A percentile compares a stretch with the other conserved stretches of the same genome.
Evolutionary conservation across 148 eudicot species (phyloP).

Genomic region (Spergularia bocconei): DNA sequence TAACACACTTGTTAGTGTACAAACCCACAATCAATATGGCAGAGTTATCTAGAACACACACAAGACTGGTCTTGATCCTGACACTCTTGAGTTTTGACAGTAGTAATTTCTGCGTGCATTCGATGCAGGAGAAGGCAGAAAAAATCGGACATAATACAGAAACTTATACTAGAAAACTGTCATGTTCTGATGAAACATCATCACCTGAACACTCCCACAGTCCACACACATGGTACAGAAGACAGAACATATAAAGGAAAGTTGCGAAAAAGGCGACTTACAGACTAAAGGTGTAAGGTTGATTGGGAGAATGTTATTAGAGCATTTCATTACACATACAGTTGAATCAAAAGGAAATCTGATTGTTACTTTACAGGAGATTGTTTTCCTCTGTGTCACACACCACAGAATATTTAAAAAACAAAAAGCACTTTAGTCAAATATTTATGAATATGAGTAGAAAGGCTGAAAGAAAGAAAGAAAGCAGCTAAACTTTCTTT

Average conservation of each 20-base stretch:
- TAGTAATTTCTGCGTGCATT: no score
- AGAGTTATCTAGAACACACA: no score
- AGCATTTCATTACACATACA: no score
- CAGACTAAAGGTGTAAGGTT: no score
- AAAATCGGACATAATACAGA: background rate
- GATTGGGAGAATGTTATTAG: no score
- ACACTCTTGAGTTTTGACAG: no score
- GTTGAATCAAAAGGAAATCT: no score
- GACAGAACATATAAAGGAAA: slow-evolving; percentile 14
- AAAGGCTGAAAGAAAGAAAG: slow-evolving; percentile 4
- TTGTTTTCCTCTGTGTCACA: slow-evolving; percentile 13
- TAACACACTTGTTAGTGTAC: no score
- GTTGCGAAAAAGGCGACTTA: background rate
- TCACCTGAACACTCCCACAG: slow-evolving; percentile 7
- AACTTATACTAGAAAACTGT: slow-evolving; percentile 12
- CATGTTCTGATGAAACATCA: slow-evolving; percentile 8
- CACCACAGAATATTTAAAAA: slow-evolving; percentile 1
- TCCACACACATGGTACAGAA: background rate
- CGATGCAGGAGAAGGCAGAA: no score
- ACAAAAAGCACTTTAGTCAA: slow-evolving; percentile 9
- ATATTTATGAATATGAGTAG: background rate
- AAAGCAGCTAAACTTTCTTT: slow-evolving; percentile 14
- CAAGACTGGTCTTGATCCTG: no score
- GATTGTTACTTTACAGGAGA: slow-evolving; percentile 11
- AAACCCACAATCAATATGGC: no score